Conservation (phyloP, 2,329 filamentous ascomycete genomes). For the Cryphonectria nitschkei region DNA sequence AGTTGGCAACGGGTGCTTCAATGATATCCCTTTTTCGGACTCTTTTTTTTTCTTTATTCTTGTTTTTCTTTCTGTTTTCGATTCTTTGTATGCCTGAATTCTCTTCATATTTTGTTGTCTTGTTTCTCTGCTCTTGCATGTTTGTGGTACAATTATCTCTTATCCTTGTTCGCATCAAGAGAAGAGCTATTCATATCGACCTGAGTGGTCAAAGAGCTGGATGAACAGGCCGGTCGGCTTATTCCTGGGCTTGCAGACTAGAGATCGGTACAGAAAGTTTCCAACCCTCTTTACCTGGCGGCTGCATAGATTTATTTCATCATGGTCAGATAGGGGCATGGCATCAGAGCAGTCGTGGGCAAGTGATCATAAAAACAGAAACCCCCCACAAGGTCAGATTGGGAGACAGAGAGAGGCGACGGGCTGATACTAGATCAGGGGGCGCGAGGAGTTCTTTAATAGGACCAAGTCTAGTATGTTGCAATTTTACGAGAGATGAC, state of each 20-base stretch:
- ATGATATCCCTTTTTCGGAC: constrained; percentile 21
- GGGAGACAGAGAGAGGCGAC: background rate
- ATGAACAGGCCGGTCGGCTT: background rate
- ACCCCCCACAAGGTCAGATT: background rate
- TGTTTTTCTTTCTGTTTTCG: background rate
- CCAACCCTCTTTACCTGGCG: background rate
- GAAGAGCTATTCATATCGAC: background rate
- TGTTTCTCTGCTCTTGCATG: background rate
- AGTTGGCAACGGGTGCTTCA: constrained; percentile 14
- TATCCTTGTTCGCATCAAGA: background rate
- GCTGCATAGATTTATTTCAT: background rate
- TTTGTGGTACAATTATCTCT: background rate
- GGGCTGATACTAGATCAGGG: background rate
- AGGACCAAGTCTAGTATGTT: background rate
- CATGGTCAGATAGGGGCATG: background rate
- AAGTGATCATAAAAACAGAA: background rate
- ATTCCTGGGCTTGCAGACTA: background rate
- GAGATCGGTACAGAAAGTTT: background rate
- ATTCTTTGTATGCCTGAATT: background rate
- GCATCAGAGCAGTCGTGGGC: background rate
- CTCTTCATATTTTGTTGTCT: background rate
- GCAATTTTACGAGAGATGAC: background rate
- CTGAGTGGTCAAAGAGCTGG: background rate
- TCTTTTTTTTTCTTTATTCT: background rate
- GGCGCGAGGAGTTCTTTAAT: background rate